phyloP scores from a whole-genome alignment of 768 basidiomycete species.

The Floccularia luteovirens region DNA sequence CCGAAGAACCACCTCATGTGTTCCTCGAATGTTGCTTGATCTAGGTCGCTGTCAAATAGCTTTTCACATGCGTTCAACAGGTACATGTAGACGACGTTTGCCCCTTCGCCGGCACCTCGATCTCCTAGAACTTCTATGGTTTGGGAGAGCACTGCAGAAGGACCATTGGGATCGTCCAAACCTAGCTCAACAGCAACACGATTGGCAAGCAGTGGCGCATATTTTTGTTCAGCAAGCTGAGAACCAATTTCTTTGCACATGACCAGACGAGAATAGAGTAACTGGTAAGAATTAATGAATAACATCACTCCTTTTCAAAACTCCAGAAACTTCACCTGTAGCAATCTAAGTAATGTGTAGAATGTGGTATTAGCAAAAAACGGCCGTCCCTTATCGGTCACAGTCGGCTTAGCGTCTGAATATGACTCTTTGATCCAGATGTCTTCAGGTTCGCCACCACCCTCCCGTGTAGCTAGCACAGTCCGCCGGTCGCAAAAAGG shows the following conservation, averaged over 20 bases:
- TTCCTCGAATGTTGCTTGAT: slow-evolving; percentile 90
- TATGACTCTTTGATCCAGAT: slow-evolving; percentile 55
- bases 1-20: slow-evolving; percentile 94
- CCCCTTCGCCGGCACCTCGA: slow-evolving; percentile 33
- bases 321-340: slow-evolving; percentile 56
- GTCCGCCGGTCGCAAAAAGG: slow-evolving; percentile 26
- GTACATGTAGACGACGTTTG: slow-evolving; percentile 80
- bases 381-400: slow-evolving; percentile 33
- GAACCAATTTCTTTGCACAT: slow-evolving; percentile 80
- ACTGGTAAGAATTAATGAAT: slow-evolving; percentile 34
- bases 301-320: slow-evolving; percentile 6
- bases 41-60: slow-evolving; percentile 89
- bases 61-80: slow-evolving; percentile 88
- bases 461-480: slow-evolving; percentile 15
- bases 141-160: slow-evolving; percentile 60
- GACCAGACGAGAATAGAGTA: slow-evolving; percentile 81
- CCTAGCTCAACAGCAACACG: slow-evolving; percentile 79
- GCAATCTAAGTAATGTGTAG: slow-evolving; percentile 80
- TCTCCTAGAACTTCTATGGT: slow-evolving; percentile 55
- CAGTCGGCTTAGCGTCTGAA: slow-evolving; percentile 13
- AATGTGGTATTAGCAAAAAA: slow-evolving; percentile 93
- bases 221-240: slow-evolving; percentile 58
- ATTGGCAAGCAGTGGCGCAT: slow-evolving; percentile 65
- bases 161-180: slow-evolving; percentile 77
- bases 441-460: slow-evolving; percentile 30